Base-by-base conservation (phyloP, 2,329 filamentous ascomycete genomes). In the Trichoderma semiorbis region DNA sequence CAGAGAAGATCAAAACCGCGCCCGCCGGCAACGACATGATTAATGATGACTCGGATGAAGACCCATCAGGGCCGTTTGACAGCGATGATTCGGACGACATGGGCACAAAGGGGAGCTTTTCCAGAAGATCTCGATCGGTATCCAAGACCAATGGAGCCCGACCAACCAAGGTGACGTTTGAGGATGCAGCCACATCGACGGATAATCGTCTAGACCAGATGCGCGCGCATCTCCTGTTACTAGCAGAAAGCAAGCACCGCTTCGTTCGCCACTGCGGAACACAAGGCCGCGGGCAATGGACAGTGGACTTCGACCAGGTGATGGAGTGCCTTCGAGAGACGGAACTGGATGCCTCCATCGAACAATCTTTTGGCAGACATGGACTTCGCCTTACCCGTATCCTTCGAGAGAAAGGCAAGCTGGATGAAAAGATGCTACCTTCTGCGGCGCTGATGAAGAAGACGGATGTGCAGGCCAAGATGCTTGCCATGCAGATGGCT, bases 341-440 rank as follows among this genome's bases (percentile, higher is more conserved):
- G 7, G 94, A 98, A 79, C 84, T 98, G 34, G 94, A 98, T 80
- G 90, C 91, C 16, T 91, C 94, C 55, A 91, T 98, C 70, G 89
- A 92, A 74, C 89, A 93, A 67, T 89, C 90, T 2, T 94, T 93
- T 76, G 94, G 94, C 8, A 88, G 89, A 8, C 85, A 92, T 61
- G 94, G 94, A 1, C 87, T 95, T 21, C 92, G 95, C 10, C 85
- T 99, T n/a, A 88, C 94, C 24, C 92, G 94, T 24, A 94, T 98
- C 70, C 87, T 99, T 24, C 88, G 92, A 50, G 91, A 92, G 72
- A 94, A 95, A 78, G 96, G 96, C 68, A 97, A 96, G 78, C 85
- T 98, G n/a, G 95, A 98, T 75, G 96, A 99, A 81, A 97, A 97
- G 81, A 91, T 93, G 73, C 86, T 98, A 14, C 92, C 93, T 47